Base-by-base conservation (phyloP, 306 rosid genomes). In the Cicer pinnatifidum region DNA sequence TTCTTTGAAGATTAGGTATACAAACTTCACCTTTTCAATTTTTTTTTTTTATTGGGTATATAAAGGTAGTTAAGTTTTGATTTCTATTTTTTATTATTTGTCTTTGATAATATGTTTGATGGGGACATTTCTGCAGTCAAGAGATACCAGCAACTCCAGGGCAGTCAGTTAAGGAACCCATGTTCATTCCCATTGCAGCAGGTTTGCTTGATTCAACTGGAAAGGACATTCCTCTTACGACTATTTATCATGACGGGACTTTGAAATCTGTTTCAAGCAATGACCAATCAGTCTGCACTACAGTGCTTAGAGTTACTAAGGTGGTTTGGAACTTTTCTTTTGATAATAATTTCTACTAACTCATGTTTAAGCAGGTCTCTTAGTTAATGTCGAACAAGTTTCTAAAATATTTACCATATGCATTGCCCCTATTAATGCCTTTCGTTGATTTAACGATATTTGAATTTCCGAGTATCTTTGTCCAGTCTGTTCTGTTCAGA, bases 261-360 rank as follows among this genome's bases (percentile, higher is more conserved):
- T 35, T 90, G 88, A 80, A 88, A 78, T 82, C 93, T 60, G 54
- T 87, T 75, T 78, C 91, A 59, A 82, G 78, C 80, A 76, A 71
- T 66, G 82, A 68, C 75, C 89, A 83, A 82, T 82, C 90, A 28
- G 97, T 88, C 76, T 76, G 57, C 84, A 79, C 86, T 50, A 90
- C 95, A 1, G 86, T 95, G 83, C 99, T 95, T 84, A 86, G 88
- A 82, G 78, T 95, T 71, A 95, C 99, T 15, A 90, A 91, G 97
- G 97, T 95, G 63, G 82, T 63, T 68, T 67, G 54, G 47, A 71
- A 73, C 33, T 46, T 78, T 65, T 62, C 39, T 7, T 71, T 62
- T 65, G 15, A 74, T 48, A 69, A 60, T n/a, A 13, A 51, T 80
- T 72, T 54, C 53, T 56, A 69, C 53, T 56, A 69, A 38, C 56